Evolutionary conservation across 1,139 yeast species (phyloP).

Genomic region (Pichia kudriavzevii): DNA sequence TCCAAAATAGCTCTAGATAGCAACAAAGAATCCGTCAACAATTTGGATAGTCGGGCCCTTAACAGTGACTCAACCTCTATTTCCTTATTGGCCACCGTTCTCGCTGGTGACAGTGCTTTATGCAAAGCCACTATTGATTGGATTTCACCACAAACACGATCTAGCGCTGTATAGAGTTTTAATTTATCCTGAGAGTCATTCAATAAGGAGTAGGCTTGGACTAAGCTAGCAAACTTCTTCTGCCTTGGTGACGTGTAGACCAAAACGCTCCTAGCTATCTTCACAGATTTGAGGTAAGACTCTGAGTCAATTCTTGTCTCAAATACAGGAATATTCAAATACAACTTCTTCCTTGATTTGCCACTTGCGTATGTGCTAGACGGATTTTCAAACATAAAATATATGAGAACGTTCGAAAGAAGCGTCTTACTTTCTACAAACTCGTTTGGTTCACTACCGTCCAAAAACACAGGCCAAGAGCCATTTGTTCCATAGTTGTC

Average conservation of each 20-base stretch:
- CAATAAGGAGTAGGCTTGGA: constrained; percentile 42
- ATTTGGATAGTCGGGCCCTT: constrained; percentile 24
- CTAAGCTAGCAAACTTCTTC: constrained; percentile 47
- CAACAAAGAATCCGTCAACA: constrained; percentile 62
- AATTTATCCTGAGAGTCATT: constrained; percentile 60
- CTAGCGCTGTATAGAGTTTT: constrained; percentile 46
- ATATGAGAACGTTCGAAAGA: constrained; percentile 24
- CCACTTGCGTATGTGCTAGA: constrained; percentile 20
- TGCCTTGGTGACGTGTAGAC: constrained; percentile 59
- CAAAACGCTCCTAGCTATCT: constrained; percentile 56
- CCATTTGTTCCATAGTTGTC: constrained; percentile 24
- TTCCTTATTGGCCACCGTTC: constrained; percentile 27
- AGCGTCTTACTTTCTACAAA: constrained; percentile 16
- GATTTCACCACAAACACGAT: constrained; percentile 30
- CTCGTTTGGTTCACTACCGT: constrained; percentile 13
- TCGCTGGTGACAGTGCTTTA: constrained; percentile 35
- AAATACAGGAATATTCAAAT: constrained; percentile 62
- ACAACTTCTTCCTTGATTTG: constrained; percentile 34
- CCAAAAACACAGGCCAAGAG: constrained; percentile 83
- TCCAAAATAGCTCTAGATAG: constrained; percentile 34
- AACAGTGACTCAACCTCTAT: constrained; percentile 21
- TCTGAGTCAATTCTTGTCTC: constrained; percentile 64
- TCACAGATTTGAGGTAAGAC: constrained; percentile 64
- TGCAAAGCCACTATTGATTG: constrained; percentile 36
- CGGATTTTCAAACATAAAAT: constrained; percentile 21